These are phyloP conservation scores for Fusarium chaquense DNA, from an alignment of 2,329 filamentous ascomycete species.

Conservation along the genomic window DNA sequence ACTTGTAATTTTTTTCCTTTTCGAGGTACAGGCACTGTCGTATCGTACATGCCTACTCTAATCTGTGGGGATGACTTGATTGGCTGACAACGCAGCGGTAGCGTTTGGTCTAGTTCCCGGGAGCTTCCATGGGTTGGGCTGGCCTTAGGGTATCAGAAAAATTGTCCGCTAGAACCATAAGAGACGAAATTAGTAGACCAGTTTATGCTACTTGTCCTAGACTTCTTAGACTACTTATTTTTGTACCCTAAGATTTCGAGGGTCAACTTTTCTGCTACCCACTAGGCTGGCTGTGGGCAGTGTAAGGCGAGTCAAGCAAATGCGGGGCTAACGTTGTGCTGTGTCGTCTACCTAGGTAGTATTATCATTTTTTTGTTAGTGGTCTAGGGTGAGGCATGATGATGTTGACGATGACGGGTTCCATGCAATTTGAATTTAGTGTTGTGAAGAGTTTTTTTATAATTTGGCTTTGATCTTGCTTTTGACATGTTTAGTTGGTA, in stretches of 20 bases:
- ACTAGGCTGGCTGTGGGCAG: constrained; percentile 17
- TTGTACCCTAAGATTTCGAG: too few relatives aligned
- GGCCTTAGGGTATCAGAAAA: too few relatives aligned
- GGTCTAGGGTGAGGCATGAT: constrained; percentile 24
- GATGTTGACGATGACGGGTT: not conserved
- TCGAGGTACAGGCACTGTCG: constrained; percentile 9
- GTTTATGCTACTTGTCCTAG: too few relatives aligned
- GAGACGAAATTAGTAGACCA: too few relatives aligned
- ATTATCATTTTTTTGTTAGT: not conserved
- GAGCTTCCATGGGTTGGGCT: constrained; percentile 39
- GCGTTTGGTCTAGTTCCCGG: constrained; percentile 46
- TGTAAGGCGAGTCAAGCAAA: constrained; percentile 34
- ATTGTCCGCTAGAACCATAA: too few relatives aligned
- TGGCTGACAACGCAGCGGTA: constrained; percentile 28
- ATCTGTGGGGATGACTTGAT: constrained; percentile 29
- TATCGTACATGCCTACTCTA: constrained; percentile 7
- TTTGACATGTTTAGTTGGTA: not conserved
- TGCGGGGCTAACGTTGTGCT: constrained; percentile 36
- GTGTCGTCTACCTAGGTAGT: not conserved
- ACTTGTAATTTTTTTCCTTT: constrained; percentile 13
- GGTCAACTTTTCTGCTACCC: too few relatives aligned
- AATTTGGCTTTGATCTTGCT: not conserved
- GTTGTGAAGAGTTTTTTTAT: not conserved
- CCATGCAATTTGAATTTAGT: not conserved
- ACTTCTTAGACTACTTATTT: too few relatives aligned